phyloP scores from a whole-genome alignment of 352 stramenopile species.

The Globisporangium apiculatum region DNA sequence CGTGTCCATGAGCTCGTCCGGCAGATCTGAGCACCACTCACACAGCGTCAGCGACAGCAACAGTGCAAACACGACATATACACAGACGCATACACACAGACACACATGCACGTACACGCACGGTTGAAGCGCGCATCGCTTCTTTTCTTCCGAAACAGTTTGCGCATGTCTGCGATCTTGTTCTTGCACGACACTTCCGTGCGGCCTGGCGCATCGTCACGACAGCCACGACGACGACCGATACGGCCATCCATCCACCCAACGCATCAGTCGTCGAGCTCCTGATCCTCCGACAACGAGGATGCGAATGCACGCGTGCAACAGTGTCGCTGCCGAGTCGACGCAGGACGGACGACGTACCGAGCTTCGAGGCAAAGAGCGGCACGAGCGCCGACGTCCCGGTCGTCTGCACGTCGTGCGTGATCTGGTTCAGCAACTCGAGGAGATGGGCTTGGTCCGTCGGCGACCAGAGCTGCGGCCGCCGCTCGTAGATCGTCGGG shows the following conservation, averaged over 20 bases:
- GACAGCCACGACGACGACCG: not conserved
- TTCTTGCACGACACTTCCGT: constrained; percentile 44
- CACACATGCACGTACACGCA: constrained; percentile 9
- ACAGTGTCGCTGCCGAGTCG: too few species aligned
- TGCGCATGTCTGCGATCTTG: constrained; percentile 55
- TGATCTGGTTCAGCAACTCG: constrained; percentile 53
- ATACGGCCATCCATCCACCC: not conserved
- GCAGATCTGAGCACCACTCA: constrained; percentile 28
- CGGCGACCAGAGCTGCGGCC: constrained; percentile 45
- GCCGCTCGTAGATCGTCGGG: constrained; percentile 19
- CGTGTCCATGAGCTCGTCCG: constrained; percentile 44
- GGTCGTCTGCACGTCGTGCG: constrained; percentile 42
- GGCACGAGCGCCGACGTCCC: constrained; percentile 33
- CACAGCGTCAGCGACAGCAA: not conserved
- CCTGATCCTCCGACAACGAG: too few species aligned
- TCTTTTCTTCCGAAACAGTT: constrained; percentile 36
- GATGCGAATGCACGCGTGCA: too few species aligned
- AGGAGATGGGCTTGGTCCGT: constrained; percentile 50
- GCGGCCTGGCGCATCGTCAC: constrained; percentile 19
- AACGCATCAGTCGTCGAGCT: not conserved
- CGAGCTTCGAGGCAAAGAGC: constrained; percentile 22
- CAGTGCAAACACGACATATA: constrained; percentile 1
- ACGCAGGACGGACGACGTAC: not conserved
- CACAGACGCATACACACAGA: constrained; percentile 2
- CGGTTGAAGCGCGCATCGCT: constrained; percentile 19